phyloP scores from a whole-genome alignment of 306 rosid species.

The Luffa acutangula region DNA sequence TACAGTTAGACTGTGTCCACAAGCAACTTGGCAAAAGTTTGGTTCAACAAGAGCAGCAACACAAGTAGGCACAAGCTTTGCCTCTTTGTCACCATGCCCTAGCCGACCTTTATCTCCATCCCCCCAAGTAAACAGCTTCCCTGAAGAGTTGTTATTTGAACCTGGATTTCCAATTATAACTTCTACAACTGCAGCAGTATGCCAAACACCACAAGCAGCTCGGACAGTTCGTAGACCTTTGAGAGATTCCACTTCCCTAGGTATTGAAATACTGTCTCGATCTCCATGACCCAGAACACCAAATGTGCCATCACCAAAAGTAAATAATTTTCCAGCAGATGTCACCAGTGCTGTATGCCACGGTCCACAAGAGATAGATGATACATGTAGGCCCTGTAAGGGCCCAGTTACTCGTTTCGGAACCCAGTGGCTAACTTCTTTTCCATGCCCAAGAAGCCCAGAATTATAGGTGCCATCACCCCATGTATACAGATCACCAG shows the following conservation, averaged over 20 bases:
- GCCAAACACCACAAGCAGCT: slow-evolving; percentile 99
- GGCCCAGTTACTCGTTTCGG: slow-evolving; percentile 95
- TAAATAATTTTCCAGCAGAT: slow-evolving; percentile 91
- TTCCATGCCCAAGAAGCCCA: slow-evolving; percentile 96
- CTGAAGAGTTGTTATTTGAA: slow-evolving; percentile 91
- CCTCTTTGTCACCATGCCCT: slow-evolving; percentile 97
- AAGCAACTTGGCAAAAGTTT: slow-evolving; percentile 82
- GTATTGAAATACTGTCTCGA: slow-evolving; percentile 61
- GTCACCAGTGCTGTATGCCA: slow-evolving; percentile 99
- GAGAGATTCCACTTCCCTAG: slow-evolving; percentile 93
- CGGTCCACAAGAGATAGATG: slow-evolving; percentile 94
- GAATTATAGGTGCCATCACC: slow-evolving; percentile 91
- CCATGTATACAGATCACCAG: slow-evolving; percentile 98
- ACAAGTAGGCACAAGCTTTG: slow-evolving; percentile 95
- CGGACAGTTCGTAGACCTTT: slow-evolving; percentile 95
- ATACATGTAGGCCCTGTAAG: slow-evolving; percentile 89
- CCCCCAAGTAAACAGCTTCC: slow-evolving; percentile 97
- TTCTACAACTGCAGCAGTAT: slow-evolving; percentile 98
- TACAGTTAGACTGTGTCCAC: slow-evolving; percentile 93
- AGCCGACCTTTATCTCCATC: slow-evolving; percentile 98
- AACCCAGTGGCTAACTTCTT: slow-evolving; percentile 98
- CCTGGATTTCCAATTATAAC: slow-evolving; percentile 93
- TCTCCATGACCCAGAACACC: slow-evolving; percentile 98
- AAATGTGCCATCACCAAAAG: slow-evolving; percentile 96
- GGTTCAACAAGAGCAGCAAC: slow-evolving; percentile 93